Conservation (phyloP, 2,329 filamentous ascomycete genomes). For the Fusarium goolgardi region DNA sequence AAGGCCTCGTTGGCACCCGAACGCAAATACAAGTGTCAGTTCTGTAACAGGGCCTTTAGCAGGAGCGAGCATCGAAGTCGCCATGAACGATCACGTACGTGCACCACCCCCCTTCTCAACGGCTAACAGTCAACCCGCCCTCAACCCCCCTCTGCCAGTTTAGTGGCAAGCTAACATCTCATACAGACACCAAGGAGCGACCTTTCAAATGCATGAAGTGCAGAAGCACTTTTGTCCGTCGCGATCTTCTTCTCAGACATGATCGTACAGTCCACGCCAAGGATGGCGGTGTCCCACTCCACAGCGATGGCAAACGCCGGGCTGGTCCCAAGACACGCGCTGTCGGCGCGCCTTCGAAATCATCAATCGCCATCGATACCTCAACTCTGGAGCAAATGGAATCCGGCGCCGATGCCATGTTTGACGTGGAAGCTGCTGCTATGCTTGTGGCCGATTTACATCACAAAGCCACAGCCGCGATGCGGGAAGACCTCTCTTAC, state of each 20-base stretch:
- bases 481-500: slow-evolving; percentile 68
- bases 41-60: slow-evolving; percentile 97
- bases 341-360: slow-evolving; percentile 76
- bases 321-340: slow-evolving; percentile 75
- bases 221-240: slow-evolving; percentile 96
- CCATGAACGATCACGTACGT: slow-evolving; percentile 98
- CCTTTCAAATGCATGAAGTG: slow-evolving; percentile 99
- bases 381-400: slow-evolving; percentile 93
- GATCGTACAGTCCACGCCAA: slow-evolving; percentile 99
- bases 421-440: slow-evolving; percentile 96
- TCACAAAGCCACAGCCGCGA: slow-evolving; percentile 86
- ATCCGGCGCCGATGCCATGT: slow-evolving; percentile 87
- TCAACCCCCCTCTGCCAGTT: slow-evolving; percentile 12
- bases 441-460: slow-evolving; percentile 99
- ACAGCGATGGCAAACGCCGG: slow-evolving; percentile 92
- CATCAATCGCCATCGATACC: slow-evolving; percentile 82
- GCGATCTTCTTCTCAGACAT: slow-evolving; percentile 94
- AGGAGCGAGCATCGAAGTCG: slow-evolving; percentile 96
- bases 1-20: slow-evolving; percentile 84
- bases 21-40: slow-evolving; percentile 99
- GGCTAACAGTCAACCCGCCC: slow-evolving; percentile 19
- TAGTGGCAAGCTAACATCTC: slow-evolving; percentile 45
- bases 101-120: slow-evolving; percentile 51
- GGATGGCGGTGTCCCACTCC: slow-evolving; percentile 92
- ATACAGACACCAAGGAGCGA: slow-evolving; percentile 93